A percentile compares a stretch with the other conserved stretches of the same genome.
Evolutionary conservation across 169 alveolate species (phyloP).

Genomic region (Condylostoma magnum): DNA sequence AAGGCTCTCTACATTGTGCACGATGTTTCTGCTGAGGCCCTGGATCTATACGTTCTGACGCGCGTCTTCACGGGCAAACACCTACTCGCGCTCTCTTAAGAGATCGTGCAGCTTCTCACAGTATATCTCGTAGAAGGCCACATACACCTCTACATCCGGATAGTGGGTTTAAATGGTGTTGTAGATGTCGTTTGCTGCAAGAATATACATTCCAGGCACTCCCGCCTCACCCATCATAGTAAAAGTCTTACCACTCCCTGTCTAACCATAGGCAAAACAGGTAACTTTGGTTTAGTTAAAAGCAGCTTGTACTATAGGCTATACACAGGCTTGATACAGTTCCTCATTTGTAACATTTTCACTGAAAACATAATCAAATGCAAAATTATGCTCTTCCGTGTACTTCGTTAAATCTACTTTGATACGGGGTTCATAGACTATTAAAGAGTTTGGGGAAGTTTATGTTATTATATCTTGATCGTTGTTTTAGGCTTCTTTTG

Average conservation of each 20-base stretch:
- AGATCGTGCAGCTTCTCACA: constrained; percentile 98
- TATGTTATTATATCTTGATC: constrained; percentile 11
- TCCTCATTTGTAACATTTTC: constrained; percentile 69
- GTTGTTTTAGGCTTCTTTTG: constrained; percentile 6
- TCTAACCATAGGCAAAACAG: constrained; percentile 86
- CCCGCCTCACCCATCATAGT: constrained; percentile 33
- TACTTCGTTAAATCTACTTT: constrained; percentile 86
- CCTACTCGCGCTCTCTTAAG: constrained; percentile 83
- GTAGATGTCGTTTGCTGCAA: constrained; percentile 94
- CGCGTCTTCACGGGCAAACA: constrained; percentile 63
- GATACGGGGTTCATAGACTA: constrained; percentile 30
- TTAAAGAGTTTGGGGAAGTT: constrained; percentile 10
- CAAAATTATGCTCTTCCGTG: constrained; percentile 83
- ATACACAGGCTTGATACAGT: constrained; percentile 38
- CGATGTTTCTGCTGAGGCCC: neutral
- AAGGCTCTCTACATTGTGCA: neutral
- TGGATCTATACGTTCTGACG: constrained; percentile 41
- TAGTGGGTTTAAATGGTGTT: constrained; percentile 70
- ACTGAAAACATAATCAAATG: constrained; percentile 82
- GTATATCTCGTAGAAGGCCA: constrained; percentile 98
- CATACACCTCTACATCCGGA: constrained; percentile 69
- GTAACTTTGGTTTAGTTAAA: constrained; percentile 76
- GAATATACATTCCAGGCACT: constrained; percentile 92
- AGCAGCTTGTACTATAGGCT: constrained; percentile 77
- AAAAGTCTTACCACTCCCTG: constrained; percentile 39